Evolutionary conservation across 2,329 filamentous ascomycete genomes (phyloP).

Genomic region (Alternaria consortialis): DNA sequence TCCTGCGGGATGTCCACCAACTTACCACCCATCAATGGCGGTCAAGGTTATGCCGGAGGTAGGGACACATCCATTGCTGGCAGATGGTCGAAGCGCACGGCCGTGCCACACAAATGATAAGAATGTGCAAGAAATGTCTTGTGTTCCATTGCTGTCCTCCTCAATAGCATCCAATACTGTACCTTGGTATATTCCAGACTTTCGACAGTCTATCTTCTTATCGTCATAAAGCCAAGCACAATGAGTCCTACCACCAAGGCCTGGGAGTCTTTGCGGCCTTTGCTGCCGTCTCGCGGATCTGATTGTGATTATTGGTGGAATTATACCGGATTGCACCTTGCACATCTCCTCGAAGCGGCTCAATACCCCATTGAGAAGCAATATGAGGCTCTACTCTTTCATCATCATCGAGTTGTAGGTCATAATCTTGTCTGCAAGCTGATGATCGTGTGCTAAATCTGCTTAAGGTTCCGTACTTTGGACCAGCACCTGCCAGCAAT

Average conservation of each 20-base stretch:
- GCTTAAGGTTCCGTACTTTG: not conserved
- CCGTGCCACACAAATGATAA: not conserved
- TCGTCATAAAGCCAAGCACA: not conserved
- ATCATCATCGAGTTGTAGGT: not conserved
- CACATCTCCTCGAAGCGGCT: not conserved
- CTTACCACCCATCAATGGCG: not conserved
- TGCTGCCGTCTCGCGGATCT: not conserved
- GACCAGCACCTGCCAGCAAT: not conserved
- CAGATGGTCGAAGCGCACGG: not conserved
- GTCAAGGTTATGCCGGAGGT: not conserved
- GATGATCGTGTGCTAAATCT: not conserved
- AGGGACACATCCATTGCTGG: not conserved
- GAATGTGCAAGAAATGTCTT: not conserved
- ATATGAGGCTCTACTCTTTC: not conserved
- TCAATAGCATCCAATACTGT: not conserved
- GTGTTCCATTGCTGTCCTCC: not conserved
- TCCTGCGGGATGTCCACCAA: not conserved
- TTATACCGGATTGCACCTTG: not conserved
- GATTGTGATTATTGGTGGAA: slow-evolving; percentile 1
- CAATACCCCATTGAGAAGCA: not conserved
- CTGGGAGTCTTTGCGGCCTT: not conserved
- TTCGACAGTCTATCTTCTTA: not conserved
- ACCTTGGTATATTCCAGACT: not conserved
- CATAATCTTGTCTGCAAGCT: not conserved
- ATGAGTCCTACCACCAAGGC: not conserved